A percentile compares a stretch with the other conserved stretches of the same genome.
Conservation (phyloP, 2,329 filamentous ascomycete genomes). For the Annulohypoxylon truncatum region DNA sequence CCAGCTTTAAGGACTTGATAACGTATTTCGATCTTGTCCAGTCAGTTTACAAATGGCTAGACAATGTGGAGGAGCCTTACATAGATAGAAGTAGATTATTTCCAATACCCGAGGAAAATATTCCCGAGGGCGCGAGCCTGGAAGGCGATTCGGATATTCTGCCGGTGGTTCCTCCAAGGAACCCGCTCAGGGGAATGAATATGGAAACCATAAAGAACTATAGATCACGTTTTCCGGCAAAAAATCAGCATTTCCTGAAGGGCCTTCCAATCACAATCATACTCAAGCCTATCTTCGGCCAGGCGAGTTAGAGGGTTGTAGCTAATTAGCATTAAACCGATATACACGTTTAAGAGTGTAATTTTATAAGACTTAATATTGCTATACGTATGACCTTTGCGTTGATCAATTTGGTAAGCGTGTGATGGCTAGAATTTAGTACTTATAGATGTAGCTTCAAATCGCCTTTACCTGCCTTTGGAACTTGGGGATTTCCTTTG, state of each 20-base stretch:
- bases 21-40: neutral
- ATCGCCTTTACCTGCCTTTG: conserved; percentile 45
- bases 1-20: neutral
- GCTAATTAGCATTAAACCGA: no score
- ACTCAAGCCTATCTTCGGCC: no score
- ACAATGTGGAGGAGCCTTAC: neutral
- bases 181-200: neutral
- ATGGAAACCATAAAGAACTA: neutral
- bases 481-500: conserved; percentile 48
- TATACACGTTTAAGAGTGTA: no score
- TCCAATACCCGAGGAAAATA: neutral
- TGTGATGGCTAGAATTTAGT: neutral
- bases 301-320: no score
- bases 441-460: conserved; percentile 27
- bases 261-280: no score
- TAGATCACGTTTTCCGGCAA: neutral
- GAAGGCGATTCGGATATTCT: neutral
- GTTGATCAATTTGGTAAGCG: no score
- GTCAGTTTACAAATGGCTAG: neutral
- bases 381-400: neutral
- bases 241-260: conserved; percentile 12
- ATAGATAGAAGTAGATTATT: neutral
- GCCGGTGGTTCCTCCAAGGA: neutral
- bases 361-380: neutral
- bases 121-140: no score